phyloP scores from a whole-genome alignment of 2,329 filamentous ascomycete species.

The Macroventuria anomochaeta region DNA sequence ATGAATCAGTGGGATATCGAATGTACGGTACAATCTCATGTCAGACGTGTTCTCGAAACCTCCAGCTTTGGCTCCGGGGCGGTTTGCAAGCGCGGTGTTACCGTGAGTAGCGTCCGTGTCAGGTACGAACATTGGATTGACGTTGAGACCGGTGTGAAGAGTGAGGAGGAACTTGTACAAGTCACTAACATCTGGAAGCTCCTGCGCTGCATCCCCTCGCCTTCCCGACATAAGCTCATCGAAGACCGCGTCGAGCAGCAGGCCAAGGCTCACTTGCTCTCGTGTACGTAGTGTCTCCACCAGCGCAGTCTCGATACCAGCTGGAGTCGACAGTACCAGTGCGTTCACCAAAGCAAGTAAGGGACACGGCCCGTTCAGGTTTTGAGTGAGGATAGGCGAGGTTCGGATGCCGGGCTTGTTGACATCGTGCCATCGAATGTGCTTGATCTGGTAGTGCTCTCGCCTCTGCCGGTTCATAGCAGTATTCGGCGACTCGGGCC shows the following conservation, averaged over 20 bases:
- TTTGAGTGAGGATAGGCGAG: slow-evolving; percentile 91
- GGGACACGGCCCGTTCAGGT: slow-evolving; percentile 92
- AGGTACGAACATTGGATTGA: slow-evolving; percentile 87
- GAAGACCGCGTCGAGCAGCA: slow-evolving; percentile 87
- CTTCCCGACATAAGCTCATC: slow-evolving; percentile 88
- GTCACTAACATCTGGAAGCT: slow-evolving; percentile 84
- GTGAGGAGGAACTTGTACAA: slow-evolving; percentile 87
- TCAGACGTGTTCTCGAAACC: slow-evolving; percentile 87
- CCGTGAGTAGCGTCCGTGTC: slow-evolving; percentile 49
- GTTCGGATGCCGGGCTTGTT: slow-evolving; percentile 67
- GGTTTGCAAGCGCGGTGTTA: slow-evolving; percentile 41
- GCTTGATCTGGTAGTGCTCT: slow-evolving; percentile 93
- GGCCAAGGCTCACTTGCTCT: slow-evolving; percentile 85
- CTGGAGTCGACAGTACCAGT: slow-evolving; percentile 79
- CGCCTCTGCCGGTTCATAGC: slow-evolving; percentile 56
- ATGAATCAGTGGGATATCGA: slow-evolving; percentile 86
- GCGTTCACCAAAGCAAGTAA: slow-evolving; percentile 93
- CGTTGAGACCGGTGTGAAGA: slow-evolving; percentile 96
- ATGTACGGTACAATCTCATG: slow-evolving; percentile 89
- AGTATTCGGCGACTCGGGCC: slow-evolving; percentile 50
- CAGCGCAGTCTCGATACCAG: slow-evolving; percentile 70
- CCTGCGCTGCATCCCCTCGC: slow-evolving; percentile 66
- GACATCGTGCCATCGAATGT: slow-evolving; percentile 81
- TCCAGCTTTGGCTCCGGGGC: slow-evolving; percentile 62
- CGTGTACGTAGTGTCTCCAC: slow-evolving; percentile 78